Conservation (phyloP, 129 eudicot genomes). For the Tagetes patula region DNA sequence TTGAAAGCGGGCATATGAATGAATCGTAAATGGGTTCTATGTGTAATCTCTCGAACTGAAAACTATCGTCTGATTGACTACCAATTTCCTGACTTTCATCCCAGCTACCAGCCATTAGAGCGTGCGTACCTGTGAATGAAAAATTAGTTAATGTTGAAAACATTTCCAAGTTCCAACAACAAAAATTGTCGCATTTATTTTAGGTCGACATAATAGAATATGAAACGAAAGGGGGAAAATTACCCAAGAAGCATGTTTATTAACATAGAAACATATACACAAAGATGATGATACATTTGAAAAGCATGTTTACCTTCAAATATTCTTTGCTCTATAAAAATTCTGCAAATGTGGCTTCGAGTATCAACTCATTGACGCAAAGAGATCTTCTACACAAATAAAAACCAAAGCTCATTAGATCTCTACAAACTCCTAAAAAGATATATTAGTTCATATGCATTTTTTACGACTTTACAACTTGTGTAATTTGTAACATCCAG, state of each 20-base stretch:
- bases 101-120: slow-evolving; percentile 74
- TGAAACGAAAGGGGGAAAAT: neutral
- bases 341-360: slow-evolving; percentile 16
- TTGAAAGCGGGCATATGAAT: slow-evolving; percentile 87
- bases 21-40: slow-evolving; percentile 86
- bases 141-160: neutral
- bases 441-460: neutral
- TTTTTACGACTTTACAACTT: neutral
- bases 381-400: slow-evolving; percentile 8
- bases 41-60: slow-evolving; percentile 63
- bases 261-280: neutral
- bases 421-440: neutral
- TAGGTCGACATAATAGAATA: neutral
- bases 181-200: neutral
- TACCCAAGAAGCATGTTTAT: neutral
- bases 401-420: neutral
- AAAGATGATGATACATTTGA: neutral
- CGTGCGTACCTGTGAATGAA: slow-evolving; percentile 21
- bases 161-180: slow-evolving; percentile 3
- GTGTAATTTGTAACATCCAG: neutral
- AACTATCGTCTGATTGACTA: slow-evolving; percentile 78
- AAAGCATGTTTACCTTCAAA: slow-evolving; percentile 24
- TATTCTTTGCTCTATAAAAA: slow-evolving; percentile 7
- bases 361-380: slow-evolving; percentile 28
- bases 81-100: slow-evolving; percentile 66